A percentile compares a stretch with the other conserved stretches of the same genome.
Evolutionary conservation across 768 basidiomycete species (phyloP).

Genomic region (Boletus fagicola): DNA sequence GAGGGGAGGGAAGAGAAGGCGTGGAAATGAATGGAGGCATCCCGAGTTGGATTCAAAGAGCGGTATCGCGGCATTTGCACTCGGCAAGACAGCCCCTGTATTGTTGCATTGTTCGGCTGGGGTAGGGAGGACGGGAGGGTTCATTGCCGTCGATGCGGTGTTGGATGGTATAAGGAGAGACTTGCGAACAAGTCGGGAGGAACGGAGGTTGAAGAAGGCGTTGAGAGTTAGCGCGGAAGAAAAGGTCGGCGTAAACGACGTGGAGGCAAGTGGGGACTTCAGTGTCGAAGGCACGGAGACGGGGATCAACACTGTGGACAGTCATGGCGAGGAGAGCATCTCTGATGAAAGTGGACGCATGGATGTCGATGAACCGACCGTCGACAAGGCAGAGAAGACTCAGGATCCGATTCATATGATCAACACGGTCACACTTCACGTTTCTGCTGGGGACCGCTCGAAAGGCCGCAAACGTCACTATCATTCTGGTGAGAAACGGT

Average conservation of each 20-base stretch:
- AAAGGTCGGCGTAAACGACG: conserved; percentile 2
- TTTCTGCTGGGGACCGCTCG: conserved; percentile 30
- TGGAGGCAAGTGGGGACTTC: conserved; percentile 4
- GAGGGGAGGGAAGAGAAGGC: conserved; percentile 6
- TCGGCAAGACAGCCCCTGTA: conserved; percentile 53
- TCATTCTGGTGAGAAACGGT: conserved; percentile 6
- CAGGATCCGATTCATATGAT: conserved; percentile 7
- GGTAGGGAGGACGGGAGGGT: conserved; percentile 92
- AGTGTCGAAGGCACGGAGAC: conserved; percentile 11
- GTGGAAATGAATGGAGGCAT: conserved; percentile 30
- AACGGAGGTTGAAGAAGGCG: conserved; percentile 4
- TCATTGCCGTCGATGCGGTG: conserved; percentile 86
- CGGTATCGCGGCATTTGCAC: conserved; percentile 54
- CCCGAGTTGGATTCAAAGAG: conserved; percentile 50
- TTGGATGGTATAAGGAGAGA: conserved; percentile 71
- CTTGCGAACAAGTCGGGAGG: conserved; percentile 39
- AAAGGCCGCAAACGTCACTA: conserved; percentile 16
- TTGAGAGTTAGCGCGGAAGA: not conserved
- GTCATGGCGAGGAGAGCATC: not conserved
- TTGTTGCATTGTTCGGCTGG: conserved; percentile 92
- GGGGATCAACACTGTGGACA: conserved; percentile 3
- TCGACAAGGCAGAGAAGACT: not conserved
- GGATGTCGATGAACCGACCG: conserved; percentile 27
- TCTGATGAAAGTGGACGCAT: conserved; percentile 16
- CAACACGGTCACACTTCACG: conserved; percentile 27